Conservation (phyloP, 352 stramenopile genomes). For the Blastocystis sp. region DNA sequence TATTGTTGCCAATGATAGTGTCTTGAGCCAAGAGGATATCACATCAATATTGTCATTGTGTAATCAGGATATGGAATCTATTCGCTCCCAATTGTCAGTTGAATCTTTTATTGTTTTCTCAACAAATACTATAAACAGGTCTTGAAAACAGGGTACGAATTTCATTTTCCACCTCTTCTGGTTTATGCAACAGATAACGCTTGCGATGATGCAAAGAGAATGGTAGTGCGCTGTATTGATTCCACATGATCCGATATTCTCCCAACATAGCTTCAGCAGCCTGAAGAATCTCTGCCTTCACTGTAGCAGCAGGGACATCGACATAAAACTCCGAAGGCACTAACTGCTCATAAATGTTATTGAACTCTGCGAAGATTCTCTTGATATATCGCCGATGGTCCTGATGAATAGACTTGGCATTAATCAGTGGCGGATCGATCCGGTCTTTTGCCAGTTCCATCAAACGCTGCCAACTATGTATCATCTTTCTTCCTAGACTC, state of each 20-base stretch:
- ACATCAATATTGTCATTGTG: conserved; percentile 1
- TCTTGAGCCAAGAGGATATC: background rate
- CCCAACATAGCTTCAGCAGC: background rate
- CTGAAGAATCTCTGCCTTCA: conserved; percentile 17
- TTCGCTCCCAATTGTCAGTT: background rate
- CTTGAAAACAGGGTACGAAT: conserved; percentile 1
- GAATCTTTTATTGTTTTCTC: background rate
- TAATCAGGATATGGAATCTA: conserved; percentile 6
- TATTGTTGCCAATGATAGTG: background rate
- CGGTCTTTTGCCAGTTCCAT: background rate
- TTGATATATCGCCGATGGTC: conserved; percentile 30
- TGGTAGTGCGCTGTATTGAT: background rate
- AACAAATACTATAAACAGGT: conserved; percentile 21
- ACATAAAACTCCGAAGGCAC: conserved; percentile 23
- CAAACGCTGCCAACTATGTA: conserved; percentile 22
- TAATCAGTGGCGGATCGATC: background rate
- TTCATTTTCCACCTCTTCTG: conserved; percentile 33
- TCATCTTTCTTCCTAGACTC: background rate
- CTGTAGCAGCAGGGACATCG: background rate
- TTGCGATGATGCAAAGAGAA: conserved; percentile 55
- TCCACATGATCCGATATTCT: conserved; percentile 46
- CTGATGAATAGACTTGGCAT: background rate
- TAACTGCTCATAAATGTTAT: conserved; percentile 34
- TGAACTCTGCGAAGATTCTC: conserved; percentile 35
- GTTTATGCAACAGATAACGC: conserved; percentile 18